These are phyloP conservation scores for Ottelia alismoides DNA, from an alignment of 106 monocot genomes.

Conservation along the genomic window DNA sequence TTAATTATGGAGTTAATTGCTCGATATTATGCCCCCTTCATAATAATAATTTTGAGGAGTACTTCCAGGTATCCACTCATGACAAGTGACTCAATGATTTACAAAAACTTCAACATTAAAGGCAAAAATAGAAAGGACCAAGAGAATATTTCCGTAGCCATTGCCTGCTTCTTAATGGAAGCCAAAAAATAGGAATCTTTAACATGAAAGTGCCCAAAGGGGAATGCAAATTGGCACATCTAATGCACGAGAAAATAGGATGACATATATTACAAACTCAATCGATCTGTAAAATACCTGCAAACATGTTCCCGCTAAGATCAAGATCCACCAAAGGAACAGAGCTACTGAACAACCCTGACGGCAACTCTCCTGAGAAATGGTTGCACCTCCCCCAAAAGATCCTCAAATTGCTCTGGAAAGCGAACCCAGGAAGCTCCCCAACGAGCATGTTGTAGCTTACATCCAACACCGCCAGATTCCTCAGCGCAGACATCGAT, in stretches of 20 bases:
- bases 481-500: slow-evolving; percentile 40
- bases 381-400: slow-evolving; percentile 28
- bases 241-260: background rate
- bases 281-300: slow-evolving; percentile 33
- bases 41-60: too few species aligned
- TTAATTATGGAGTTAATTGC: too few species aligned
- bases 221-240: background rate
- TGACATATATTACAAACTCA: background rate
- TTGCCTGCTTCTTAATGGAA: too few species aligned
- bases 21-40: too few species aligned
- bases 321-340: slow-evolving; percentile 55
- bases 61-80: too few species aligned
- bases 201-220: background rate
- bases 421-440: slow-evolving; percentile 34
- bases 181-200: too few species aligned
- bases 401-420: slow-evolving; percentile 36
- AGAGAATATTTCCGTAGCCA: too few species aligned
- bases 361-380: slow-evolving; percentile 43
- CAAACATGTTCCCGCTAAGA: slow-evolving; percentile 70
- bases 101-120: too few species aligned
- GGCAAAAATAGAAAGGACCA: too few species aligned
- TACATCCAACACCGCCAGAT: slow-evolving; percentile 61
- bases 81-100: too few species aligned
- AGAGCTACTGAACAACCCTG: slow-evolving; percentile 34
- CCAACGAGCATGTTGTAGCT: slow-evolving; percentile 41